These are phyloP conservation scores for Paramyrothecium roridum DNA, from an alignment of 2,329 filamentous ascomycete species.

Conservation along the genomic window DNA sequence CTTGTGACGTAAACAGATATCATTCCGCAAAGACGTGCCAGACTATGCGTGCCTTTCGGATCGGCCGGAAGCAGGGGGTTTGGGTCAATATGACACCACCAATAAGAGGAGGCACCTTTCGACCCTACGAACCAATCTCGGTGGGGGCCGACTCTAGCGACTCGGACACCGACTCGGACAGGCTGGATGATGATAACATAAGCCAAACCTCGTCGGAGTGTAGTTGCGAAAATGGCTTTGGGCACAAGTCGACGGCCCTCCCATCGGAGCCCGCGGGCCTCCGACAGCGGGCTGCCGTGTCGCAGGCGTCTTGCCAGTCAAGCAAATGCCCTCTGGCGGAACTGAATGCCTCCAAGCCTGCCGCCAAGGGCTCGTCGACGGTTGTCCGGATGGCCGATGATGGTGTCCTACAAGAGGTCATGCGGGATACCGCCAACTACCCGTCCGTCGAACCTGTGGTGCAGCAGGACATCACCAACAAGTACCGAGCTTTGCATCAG, in stretches of 20 bases:
- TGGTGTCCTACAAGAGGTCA: conserved; percentile 19
- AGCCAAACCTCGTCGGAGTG: conserved; percentile 16
- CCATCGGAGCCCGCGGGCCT: neutral
- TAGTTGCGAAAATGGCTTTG: conserved; percentile 5
- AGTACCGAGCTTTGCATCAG: conserved; percentile 56
- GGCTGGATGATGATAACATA: conserved; percentile 7
- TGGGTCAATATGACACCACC: conserved; percentile 60
- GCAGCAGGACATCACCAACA: conserved; percentile 50
- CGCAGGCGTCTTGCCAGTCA: neutral
- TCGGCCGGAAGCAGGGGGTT: conserved; percentile 52
- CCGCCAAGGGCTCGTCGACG: neutral
- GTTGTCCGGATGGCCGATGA: conserved; percentile 14
- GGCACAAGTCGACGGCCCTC: neutral
- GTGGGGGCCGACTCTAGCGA: conserved; percentile 1
- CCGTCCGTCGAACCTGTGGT: conserved; percentile 52
- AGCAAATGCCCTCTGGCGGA: neutral
- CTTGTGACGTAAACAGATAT: conserved; percentile 39
- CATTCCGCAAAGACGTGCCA: conserved; percentile 50
- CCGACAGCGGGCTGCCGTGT: conserved; percentile 3
- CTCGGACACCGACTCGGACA: conserved; percentile 15
- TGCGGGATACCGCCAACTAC: conserved; percentile 33
- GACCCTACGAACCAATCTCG: neutral
- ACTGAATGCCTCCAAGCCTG: neutral
- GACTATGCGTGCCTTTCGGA: conserved; percentile 58
- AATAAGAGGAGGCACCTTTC: conserved; percentile 47